Conservation (phyloP, 1,284 basidiomycete genomes). For the Rhodotorula sp. region DNA sequence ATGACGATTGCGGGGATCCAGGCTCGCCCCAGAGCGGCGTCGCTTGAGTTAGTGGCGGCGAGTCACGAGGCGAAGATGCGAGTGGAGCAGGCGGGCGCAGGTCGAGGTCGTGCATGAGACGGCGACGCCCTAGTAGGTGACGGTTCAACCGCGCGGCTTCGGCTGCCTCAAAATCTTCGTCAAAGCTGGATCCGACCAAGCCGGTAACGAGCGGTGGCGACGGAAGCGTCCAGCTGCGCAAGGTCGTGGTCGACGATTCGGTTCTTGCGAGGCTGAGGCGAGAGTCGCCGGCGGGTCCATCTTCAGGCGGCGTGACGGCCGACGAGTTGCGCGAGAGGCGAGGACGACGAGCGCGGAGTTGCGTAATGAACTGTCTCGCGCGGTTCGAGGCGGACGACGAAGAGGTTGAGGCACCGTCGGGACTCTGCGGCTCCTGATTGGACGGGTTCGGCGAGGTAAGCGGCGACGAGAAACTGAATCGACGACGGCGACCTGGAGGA, state of each 20-base stretch:
- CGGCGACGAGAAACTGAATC: neutral
- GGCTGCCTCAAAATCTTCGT: constrained; percentile 1
- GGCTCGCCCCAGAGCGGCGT: constrained; percentile 12
- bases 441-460: neutral
- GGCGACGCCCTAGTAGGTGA: constrained; percentile 8
- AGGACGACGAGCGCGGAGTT: constrained; percentile 32
- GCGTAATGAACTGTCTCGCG: constrained; percentile 28
- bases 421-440: neutral
- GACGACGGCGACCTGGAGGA: neutral
- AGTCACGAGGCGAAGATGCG: too few species aligned
- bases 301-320: constrained; percentile 6
- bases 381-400: constrained; percentile 4
- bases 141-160: constrained; percentile 14
- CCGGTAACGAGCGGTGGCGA: neutral
- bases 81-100: neutral
- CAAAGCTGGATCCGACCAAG: neutral
- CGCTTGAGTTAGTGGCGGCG: neutral
- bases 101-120: constrained; percentile 6
- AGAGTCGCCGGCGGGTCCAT: neutral
- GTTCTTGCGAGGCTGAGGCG: neutral
- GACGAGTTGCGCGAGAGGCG: constrained; percentile 25
- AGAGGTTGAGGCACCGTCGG: neutral
- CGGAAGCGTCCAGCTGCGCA: neutral
- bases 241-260: neutral
- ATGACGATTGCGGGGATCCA: neutral